Conservation (phyloP, 345 rosid genomes). For the Salix brachista region DNA sequence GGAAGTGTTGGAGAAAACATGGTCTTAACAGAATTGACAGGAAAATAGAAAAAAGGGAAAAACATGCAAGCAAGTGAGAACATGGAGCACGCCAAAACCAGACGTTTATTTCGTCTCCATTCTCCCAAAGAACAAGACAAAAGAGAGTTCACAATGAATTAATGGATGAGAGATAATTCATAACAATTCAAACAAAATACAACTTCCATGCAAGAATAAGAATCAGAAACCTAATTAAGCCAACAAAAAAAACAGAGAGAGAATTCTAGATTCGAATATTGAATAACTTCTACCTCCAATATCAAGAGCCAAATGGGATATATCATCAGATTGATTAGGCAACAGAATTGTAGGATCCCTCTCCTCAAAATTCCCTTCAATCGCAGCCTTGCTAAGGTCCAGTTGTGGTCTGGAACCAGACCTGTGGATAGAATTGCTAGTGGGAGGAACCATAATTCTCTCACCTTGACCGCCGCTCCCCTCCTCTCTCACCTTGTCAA, state of each 20-base stretch:
- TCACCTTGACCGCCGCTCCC: constrained; percentile 34
- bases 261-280: not conserved
- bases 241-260: not conserved
- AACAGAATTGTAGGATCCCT: constrained; percentile 86
- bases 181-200: not conserved
- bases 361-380: constrained; percentile 89
- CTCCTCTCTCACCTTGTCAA: constrained; percentile 31
- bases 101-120: not conserved
- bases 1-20: not conserved
- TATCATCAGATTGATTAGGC: constrained; percentile 98
- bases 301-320: constrained; percentile 91
- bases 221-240: not conserved
- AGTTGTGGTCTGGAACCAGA: constrained; percentile 94
- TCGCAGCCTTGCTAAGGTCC: constrained; percentile 96
- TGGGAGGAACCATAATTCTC: constrained; percentile 59
- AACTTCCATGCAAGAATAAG: not conserved
- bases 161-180: not conserved
- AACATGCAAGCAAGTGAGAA: not conserved
- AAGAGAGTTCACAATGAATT: not conserved
- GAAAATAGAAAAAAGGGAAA: not conserved
- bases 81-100: not conserved
- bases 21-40: not conserved
- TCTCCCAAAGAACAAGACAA: not conserved
- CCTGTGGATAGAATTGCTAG: constrained; percentile 66
- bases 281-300: constrained; percentile 72